Conservation (phyloP, 306 rosid species). For the cucumber (Cucumis sativus) region DNA sequence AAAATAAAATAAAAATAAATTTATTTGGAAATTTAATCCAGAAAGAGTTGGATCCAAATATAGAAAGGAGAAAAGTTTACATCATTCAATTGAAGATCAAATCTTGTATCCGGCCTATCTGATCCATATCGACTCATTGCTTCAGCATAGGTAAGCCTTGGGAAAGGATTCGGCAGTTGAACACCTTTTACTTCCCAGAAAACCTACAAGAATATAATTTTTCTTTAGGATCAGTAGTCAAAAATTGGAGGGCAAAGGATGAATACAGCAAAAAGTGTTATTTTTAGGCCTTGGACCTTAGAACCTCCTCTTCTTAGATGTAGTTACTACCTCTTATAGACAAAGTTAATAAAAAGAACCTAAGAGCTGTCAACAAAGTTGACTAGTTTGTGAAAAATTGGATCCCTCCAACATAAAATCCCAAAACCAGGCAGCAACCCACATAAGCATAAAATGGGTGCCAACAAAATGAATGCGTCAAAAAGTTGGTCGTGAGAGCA, state of each 20-base stretch:
- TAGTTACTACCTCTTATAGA: too few species aligned
- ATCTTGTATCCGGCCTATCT: constrained; percentile 81
- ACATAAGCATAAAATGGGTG: not conserved
- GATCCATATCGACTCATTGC: constrained; percentile 89
- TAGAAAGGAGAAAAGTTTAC: constrained; percentile 35
- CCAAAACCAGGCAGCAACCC: not conserved
- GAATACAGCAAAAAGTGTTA: not conserved
- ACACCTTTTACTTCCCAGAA: constrained; percentile 74
- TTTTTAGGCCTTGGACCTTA: too few species aligned
- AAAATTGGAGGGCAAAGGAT: not conserved
- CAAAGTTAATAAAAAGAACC: too few species aligned
- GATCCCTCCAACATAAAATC: not conserved
- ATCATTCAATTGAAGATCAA: constrained; percentile 80
- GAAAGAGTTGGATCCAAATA: not conserved
- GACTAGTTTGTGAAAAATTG: not conserved
- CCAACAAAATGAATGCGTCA: not conserved
- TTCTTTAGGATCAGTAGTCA: not conserved
- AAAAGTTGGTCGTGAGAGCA: not conserved
- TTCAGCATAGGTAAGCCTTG: constrained; percentile 95
- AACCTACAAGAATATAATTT: constrained; percentile 44
- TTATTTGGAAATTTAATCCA: not conserved
- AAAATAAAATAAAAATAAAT: not conserved
- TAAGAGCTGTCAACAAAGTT: too few species aligned
- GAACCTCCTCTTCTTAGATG: too few species aligned
- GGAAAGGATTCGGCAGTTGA: constrained; percentile 78